Evolutionary conservation across 2,329 filamentous ascomycete genomes (phyloP).

Genomic region (Fusarium hainanense): DNA sequence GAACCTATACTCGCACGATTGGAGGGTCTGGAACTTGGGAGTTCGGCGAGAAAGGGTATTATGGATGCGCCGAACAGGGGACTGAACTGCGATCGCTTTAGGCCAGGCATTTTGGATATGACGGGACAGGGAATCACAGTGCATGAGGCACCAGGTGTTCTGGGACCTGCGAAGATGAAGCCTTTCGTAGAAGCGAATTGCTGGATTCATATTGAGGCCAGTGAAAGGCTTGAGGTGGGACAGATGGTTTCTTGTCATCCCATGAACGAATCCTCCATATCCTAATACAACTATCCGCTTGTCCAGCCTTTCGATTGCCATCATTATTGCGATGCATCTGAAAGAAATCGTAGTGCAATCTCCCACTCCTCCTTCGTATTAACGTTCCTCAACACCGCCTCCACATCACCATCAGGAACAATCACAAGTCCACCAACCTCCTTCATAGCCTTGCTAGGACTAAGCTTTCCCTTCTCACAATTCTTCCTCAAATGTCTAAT

Average conservation of each 20-base stretch:
- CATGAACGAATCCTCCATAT: not conserved
- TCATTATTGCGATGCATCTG: not conserved
- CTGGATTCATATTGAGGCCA: not conserved
- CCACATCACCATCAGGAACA: not conserved
- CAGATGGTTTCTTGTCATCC: not conserved
- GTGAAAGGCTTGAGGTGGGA: not conserved
- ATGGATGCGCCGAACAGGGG: not conserved
- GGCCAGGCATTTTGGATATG: not conserved
- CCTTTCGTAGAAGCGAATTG: not conserved
- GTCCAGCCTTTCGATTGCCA: no score
- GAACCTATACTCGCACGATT: not conserved
- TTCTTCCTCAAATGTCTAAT: not conserved
- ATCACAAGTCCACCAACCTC: not conserved
- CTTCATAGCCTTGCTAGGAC: not conserved
- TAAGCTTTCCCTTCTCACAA: not conserved
- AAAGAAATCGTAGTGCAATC: fast-evolving
- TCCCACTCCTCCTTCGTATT: not conserved
- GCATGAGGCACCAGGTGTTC: not conserved
- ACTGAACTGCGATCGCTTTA: not conserved
- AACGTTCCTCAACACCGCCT: not conserved
- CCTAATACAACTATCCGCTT: no score
- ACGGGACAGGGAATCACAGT: not conserved
- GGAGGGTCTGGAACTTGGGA: not conserved
- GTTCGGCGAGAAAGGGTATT: not conserved
- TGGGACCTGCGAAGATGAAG: not conserved